Evolutionary conservation across 2,329 filamentous ascomycete genomes (phyloP).

Genomic region (Epichloe sylvatica): DNA sequence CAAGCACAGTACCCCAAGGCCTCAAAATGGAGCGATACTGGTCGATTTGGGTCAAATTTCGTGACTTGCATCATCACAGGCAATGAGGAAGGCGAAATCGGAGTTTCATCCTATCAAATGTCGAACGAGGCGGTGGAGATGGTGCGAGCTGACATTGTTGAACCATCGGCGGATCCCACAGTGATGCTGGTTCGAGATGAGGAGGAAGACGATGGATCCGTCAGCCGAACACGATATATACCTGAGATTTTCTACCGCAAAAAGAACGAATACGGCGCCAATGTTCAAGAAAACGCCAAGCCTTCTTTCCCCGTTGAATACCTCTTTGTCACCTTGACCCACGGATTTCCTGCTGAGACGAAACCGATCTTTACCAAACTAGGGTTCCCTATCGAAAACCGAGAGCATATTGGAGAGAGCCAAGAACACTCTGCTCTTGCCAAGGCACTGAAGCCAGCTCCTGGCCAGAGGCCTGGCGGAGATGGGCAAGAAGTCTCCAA

Average conservation of each 20-base stretch:
- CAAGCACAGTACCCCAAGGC: constrained; percentile 81
- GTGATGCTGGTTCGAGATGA: constrained; percentile 93
- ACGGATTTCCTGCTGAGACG: constrained; percentile 77
- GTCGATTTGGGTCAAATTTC: constrained; percentile 87
- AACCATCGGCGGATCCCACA: constrained; percentile 82
- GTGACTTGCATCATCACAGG: constrained; percentile 94
- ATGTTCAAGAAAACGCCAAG: constrained; percentile 94
- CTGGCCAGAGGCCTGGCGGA: constrained; percentile 44
- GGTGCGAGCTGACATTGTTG: constrained; percentile 87
- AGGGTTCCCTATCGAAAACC: constrained; percentile 82
- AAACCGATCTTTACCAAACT: constrained; percentile 61
- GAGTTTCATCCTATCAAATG: constrained; percentile 83
- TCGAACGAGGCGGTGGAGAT: constrained; percentile 95
- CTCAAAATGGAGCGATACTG: constrained; percentile 94
- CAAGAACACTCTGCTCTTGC: constrained; percentile 62
- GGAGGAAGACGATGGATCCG: constrained; percentile 62
- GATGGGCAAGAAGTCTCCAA: constrained; percentile 65
- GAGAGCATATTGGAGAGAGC: constrained; percentile 69
- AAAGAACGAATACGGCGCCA: constrained; percentile 95
- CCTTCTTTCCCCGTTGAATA: constrained; percentile 95
- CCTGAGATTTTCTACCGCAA: constrained; percentile 93
- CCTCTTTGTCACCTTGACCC: constrained; percentile 85
- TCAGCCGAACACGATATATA: constrained; percentile 68
- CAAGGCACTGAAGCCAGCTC: constrained; percentile 50
- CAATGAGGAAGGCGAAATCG: constrained; percentile 76